Evolutionary conservation across 495 filamentous ascomycete genomes (phyloP).

Genomic region (Parathielavia hyrcaniae): DNA sequence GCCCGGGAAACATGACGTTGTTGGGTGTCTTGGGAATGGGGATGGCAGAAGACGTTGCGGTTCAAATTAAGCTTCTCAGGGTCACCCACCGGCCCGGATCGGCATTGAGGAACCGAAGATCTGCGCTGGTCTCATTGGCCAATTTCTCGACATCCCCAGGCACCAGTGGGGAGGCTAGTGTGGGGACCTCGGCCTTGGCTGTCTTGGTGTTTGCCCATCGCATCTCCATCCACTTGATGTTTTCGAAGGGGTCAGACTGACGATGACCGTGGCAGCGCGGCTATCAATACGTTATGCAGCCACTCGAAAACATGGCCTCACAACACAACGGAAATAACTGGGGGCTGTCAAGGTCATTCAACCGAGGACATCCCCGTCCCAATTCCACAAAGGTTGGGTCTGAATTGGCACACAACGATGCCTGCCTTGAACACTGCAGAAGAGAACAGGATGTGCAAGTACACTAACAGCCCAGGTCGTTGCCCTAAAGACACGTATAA

Average conservation of each 20-base stretch:
- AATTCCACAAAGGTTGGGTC: no score
- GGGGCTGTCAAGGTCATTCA: no score
- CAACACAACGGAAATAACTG: no score
- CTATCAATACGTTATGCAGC: no score
- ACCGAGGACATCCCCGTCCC: no score
- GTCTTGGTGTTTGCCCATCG: not conserved
- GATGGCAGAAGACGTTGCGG: not conserved
- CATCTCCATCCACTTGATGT: not conserved
- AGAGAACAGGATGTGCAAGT: no score
- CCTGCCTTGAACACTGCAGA: not conserved
- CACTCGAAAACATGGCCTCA: no score
- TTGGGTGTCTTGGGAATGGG: not conserved
- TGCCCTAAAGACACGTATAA: no score
- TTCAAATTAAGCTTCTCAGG: not conserved
- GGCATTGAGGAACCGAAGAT: not conserved
- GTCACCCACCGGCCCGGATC: not conserved
- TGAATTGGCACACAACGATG: not conserved
- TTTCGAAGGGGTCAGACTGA: no score
- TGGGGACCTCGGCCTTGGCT: not conserved
- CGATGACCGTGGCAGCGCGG: no score
- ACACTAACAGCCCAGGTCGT: no score
- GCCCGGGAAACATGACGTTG: constrained; percentile 10
- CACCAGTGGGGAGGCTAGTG: not conserved
- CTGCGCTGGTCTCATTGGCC: not conserved
- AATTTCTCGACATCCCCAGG: not conserved